Percentiles rank a stretch among this genome's conserved stretches.
These are phyloP conservation scores for Globisporangium paroecandrum DNA, from an alignment of 352 stramenopile species.

Conservation along the genomic window DNA sequence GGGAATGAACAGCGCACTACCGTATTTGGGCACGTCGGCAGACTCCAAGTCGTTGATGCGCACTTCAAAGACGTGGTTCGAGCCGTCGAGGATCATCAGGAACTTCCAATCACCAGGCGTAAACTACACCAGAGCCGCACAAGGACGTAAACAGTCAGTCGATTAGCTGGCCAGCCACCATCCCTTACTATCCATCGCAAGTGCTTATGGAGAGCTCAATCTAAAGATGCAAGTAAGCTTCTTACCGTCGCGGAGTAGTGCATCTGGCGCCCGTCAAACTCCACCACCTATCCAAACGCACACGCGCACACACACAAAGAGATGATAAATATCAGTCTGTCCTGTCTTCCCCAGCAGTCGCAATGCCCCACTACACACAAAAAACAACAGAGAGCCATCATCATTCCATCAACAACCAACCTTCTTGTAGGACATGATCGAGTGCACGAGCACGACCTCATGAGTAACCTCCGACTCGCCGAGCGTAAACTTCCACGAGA, in stretches of 20 bases:
- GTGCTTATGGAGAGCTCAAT: not conserved
- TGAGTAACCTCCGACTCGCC: constrained; percentile 69
- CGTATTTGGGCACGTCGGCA: constrained; percentile 79
- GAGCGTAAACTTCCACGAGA: constrained; percentile 80
- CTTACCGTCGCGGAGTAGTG: constrained; percentile 76
- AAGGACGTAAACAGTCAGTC: not conserved
- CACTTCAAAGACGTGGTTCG: constrained; percentile 76
- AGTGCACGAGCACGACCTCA: constrained; percentile 78
- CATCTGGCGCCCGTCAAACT: constrained; percentile 79
- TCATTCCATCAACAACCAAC: not conserved
- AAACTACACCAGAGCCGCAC: constrained; percentile 26
- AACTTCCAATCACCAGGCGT: constrained; percentile 76
- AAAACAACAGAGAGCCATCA: not conserved
- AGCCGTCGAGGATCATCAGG: constrained; percentile 72
- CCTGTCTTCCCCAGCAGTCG: not conserved
- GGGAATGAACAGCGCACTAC: constrained; percentile 22
- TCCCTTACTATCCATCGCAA: not conserved
- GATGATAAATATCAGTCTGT: not conserved
- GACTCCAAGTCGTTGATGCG: constrained; percentile 83
- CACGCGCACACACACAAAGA: not conserved
- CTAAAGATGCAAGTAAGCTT: not conserved
- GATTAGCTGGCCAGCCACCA: not conserved
- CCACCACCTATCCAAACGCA: constrained; percentile 38
- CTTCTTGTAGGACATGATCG: constrained; percentile 87
- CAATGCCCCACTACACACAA: not conserved